Evolutionary conservation across 2,329 filamentous ascomycete genomes (phyloP).

Genomic region (Aspergillus brunneoviolaceus): DNA sequence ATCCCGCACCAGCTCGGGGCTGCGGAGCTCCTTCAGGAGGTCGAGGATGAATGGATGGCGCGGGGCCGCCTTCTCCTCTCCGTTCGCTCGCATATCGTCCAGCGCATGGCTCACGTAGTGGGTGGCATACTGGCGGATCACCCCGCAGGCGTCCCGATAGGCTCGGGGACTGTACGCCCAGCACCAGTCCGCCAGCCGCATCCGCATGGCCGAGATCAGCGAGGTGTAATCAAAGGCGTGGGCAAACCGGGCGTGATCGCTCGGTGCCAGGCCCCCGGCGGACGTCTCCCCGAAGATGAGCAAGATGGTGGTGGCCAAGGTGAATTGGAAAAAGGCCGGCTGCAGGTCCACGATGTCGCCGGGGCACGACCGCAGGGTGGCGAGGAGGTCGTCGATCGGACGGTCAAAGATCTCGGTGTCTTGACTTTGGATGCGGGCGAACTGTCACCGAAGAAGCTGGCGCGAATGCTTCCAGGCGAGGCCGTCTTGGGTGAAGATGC

Average conservation of each 20-base stretch:
- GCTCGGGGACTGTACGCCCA: not conserved
- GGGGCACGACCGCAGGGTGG: conserved; percentile 16
- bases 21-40: not conserved
- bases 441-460: conserved; percentile 37
- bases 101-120: not conserved
- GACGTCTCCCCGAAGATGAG: conserved; percentile 38
- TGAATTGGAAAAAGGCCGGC: conserved; percentile 41
- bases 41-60: not conserved
- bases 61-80: not conserved
- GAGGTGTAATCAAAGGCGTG: conserved; percentile 23
- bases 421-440: conserved; percentile 33
- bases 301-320: conserved; percentile 37
- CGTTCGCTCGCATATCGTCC: not conserved
- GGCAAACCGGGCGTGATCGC: conserved; percentile 17
- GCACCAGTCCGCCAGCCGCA: not conserved
- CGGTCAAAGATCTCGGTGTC: conserved; percentile 33
- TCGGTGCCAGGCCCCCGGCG: conserved; percentile 9
- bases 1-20: conserved; percentile 12
- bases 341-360: conserved; percentile 27
- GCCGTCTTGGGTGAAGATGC: conserved; percentile 16
- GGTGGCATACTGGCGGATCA: not conserved
- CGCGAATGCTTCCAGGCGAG: conserved; percentile 28
- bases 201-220: conserved; percentile 10
- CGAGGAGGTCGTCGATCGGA: conserved; percentile 35
- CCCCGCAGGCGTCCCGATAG: not conserved